phyloP scores from a whole-genome alignment of 805 yeast genomes.

The Danielia reshetovae region DNA sequence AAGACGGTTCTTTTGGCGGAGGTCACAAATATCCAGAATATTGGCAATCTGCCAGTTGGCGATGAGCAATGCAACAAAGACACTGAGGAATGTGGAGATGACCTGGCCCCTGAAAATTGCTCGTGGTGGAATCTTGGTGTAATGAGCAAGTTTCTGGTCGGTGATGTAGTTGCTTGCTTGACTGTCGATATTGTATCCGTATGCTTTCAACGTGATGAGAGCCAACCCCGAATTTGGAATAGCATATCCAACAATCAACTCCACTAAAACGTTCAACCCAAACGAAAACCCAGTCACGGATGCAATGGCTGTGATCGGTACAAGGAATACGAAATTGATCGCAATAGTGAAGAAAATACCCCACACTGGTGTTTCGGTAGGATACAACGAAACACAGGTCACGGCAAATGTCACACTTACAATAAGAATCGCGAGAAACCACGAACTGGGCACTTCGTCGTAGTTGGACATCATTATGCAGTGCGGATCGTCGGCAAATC shows the following conservation, averaged over 20 bases:
- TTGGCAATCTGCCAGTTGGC: constrained; percentile 40
- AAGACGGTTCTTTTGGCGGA: constrained; percentile 31
- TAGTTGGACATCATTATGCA: constrained; percentile 55
- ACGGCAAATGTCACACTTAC: constrained; percentile 42
- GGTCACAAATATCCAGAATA: constrained; percentile 33
- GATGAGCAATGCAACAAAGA: constrained; percentile 29
- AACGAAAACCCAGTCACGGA: constrained; percentile 60
- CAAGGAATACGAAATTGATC: constrained; percentile 50
- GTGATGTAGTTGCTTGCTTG: constrained; percentile 56
- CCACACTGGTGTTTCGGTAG: constrained; percentile 60
- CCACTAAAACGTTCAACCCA: constrained; percentile 60
- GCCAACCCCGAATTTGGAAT: constrained; percentile 64
- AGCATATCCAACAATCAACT: constrained; percentile 61
- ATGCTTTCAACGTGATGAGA: constrained; percentile 51
- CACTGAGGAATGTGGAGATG: constrained; percentile 32
- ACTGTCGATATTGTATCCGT: constrained; percentile 55
- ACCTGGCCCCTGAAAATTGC: constrained; percentile 36
- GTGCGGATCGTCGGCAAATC: constrained; percentile 46
- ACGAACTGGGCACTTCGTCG: constrained; percentile 72
- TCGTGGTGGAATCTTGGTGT: constrained; percentile 23
- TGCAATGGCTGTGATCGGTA: constrained; percentile 59
- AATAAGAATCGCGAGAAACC: constrained; percentile 51
- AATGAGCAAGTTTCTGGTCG: constrained; percentile 26
- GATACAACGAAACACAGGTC: constrained; percentile 43
- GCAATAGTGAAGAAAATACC: constrained; percentile 55